Conservation (phyloP, 805 yeast species). For the Schizosaccharomyces octosporus region DNA sequence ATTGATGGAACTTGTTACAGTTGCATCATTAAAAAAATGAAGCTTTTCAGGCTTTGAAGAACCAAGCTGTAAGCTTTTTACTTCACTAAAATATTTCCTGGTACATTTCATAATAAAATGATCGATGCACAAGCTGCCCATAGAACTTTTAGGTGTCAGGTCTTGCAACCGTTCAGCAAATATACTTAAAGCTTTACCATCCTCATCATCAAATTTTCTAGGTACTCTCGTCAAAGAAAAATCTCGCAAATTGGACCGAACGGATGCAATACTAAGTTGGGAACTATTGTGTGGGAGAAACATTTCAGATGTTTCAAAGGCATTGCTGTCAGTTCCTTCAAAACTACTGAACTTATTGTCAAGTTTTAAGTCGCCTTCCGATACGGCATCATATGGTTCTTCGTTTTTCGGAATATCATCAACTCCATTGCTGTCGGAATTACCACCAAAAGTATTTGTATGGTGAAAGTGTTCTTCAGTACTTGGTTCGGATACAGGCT, state of each 20-base stretch:
- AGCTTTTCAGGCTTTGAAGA: background rate
- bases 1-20: background rate
- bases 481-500: no score
- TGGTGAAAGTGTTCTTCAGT: no score
- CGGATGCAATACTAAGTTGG: background rate
- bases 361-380: no score
- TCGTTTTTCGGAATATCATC: no score
- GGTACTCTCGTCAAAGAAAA: background rate
- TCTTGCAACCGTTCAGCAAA: background rate
- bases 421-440: no score
- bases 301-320: background rate
- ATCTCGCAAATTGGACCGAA: background rate
- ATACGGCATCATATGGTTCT: no score
- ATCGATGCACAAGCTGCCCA: background rate
- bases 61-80: background rate
- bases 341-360: no score
- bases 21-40: background rate
- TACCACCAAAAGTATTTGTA: no score
- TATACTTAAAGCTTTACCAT: background rate
- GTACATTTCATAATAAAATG: background rate
- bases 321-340: no score
- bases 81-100: background rate
- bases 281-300: background rate
- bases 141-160: background rate
- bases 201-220: background rate